phyloP scores from a whole-genome alignment of 306 rosid species.

The Glycine tomentella region DNA sequence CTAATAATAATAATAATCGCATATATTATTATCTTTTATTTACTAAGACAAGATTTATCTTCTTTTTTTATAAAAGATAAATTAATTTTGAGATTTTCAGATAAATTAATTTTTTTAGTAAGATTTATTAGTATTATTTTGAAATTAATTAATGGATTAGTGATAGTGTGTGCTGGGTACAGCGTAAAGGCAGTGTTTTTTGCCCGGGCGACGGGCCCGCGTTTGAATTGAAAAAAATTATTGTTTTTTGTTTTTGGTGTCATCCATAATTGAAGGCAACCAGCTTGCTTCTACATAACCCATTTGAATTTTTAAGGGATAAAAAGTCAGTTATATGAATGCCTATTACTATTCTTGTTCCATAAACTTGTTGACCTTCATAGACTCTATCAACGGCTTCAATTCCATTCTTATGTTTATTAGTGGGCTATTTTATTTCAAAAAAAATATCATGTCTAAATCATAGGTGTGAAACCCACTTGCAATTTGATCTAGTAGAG shows the following conservation, averaged over 20 bases:
- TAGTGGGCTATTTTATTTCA: too few relatives aligned
- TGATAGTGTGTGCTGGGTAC: constrained; percentile 42
- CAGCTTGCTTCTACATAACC: not conserved
- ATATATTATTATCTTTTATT: not conserved
- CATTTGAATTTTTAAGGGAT: not conserved
- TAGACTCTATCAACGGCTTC: not conserved
- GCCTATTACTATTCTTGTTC: not conserved
- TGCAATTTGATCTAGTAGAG: too few relatives aligned
- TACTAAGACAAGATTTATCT: not conserved
- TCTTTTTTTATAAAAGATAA: too few relatives aligned
- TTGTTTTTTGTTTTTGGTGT: constrained; percentile 3
- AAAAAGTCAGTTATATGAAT: constrained; percentile 13
- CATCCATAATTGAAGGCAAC: constrained; percentile 37
- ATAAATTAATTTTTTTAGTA: not conserved
- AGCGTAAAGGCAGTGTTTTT: constrained; percentile 50
- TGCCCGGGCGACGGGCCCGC: constrained; percentile 54
- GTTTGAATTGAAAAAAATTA: constrained; percentile 43
- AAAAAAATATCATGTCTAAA: too few relatives aligned
- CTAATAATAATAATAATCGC: not conserved
- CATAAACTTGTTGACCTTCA: not conserved
- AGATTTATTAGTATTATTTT: not conserved
- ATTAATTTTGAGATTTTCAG: not conserved
- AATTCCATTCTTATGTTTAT: not conserved
- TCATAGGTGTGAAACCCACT: too few relatives aligned
- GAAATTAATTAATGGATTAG: not conserved